Conservation (phyloP, 805 yeast species). For the Ogataea ramenticola region DNA sequence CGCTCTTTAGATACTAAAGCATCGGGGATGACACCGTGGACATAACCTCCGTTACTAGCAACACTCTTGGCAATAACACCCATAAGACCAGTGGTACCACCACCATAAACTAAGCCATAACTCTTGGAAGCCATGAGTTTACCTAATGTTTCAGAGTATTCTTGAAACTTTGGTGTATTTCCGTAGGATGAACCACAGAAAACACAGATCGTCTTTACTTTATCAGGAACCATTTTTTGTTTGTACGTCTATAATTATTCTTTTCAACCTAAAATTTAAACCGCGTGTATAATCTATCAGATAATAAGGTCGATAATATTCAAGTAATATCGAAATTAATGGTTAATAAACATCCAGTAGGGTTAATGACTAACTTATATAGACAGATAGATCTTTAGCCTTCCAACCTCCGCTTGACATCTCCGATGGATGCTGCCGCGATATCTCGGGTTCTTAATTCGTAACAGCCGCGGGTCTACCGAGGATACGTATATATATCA, state of each 20-base stretch:
- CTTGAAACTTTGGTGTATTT: slow-evolving; percentile 38
- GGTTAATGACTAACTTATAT: no score
- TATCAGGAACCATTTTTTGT: slow-evolving; percentile 4
- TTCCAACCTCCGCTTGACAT: no score
- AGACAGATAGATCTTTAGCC: no score
- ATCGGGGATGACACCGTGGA: slow-evolving; percentile 82
- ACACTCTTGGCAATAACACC: slow-evolving; percentile 66
- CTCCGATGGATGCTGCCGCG: no score
- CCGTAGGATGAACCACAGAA: slow-evolving; percentile 86
- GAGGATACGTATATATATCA: neutral
- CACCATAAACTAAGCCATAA: slow-evolving; percentile 84
- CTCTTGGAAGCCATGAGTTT: slow-evolving; percentile 42
- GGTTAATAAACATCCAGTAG: no score
- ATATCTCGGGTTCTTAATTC: neutral
- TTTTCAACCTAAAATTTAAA: no score
- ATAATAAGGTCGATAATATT: no score
- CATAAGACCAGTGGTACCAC: slow-evolving; percentile 84
- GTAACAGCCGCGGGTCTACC: neutral
- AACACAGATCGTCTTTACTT: slow-evolving; percentile 57
- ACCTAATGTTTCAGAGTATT: slow-evolving; percentile 56
- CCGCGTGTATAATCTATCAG: no score
- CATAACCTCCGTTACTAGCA: slow-evolving; percentile 53
- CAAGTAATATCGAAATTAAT: no score
- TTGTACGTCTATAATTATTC: no score
- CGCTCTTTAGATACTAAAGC: slow-evolving; percentile 74